Evolutionary conservation across 2,329 filamentous ascomycete genomes (phyloP).

Genomic region (Aspergillus tanneri): DNA sequence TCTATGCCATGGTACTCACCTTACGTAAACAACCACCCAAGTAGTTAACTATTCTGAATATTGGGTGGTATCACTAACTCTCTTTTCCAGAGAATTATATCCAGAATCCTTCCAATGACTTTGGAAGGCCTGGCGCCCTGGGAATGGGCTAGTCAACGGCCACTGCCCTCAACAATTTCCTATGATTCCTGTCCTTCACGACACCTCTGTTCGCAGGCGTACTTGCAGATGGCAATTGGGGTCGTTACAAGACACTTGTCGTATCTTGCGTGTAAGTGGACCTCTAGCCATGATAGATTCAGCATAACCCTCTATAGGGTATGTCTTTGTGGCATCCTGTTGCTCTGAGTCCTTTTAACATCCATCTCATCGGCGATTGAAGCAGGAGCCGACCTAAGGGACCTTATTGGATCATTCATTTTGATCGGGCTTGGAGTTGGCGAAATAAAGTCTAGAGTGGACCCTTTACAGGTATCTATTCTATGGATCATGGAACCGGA

Average conservation of each 20-base stretch:
- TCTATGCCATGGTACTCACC: not conserved
- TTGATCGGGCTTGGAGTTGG: not conserved
- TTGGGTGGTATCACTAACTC: not conserved
- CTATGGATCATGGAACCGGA: not conserved
- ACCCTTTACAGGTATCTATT: not conserved
- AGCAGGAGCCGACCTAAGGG: not conserved
- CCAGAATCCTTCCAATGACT: not conserved
- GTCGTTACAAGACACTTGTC: not conserved
- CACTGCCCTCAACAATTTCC: not conserved
- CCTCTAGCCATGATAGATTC: not conserved
- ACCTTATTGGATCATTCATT: not conserved
- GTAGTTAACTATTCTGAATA: too few species aligned
- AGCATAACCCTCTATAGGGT: not conserved
- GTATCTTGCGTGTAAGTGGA: not conserved
- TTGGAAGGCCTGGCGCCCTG: not conserved
- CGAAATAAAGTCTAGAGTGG: not conserved
- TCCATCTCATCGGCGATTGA: not conserved
- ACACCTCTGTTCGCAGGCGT: not conserved
- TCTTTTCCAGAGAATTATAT: not conserved
- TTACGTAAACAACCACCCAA: not conserved
- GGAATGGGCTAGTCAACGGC: not conserved
- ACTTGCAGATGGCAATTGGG: not conserved
- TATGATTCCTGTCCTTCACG: not conserved
- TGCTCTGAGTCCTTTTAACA: not conserved
- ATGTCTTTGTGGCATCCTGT: not conserved